Percentiles rank a stretch among this genome's conserved stretches.
These are phyloP conservation scores for Henckelia pumila DNA, from an alignment of 257 asterid genomes.

Conservation along the genomic window DNA sequence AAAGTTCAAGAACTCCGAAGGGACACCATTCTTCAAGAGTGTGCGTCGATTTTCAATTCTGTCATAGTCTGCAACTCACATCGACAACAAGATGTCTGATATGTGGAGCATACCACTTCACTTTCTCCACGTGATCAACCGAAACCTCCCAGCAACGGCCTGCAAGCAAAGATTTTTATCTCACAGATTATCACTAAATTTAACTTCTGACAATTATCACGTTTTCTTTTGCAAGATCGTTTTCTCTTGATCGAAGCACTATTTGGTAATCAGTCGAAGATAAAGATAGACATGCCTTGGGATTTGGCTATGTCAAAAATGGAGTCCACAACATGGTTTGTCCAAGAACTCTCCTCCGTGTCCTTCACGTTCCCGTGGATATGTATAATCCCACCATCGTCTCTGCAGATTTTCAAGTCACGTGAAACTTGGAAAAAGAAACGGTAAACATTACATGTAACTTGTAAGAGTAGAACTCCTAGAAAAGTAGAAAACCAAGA, in stretches of 20 bases:
- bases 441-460: neutral
- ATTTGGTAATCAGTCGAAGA: neutral
- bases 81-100: constrained; percentile 89
- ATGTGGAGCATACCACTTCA: constrained; percentile 96
- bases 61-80: constrained; percentile 51
- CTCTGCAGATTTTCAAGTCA: constrained; percentile 43
- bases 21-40: neutral
- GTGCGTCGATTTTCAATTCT: neutral
- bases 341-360: constrained; percentile 67
- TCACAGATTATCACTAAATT: no score
- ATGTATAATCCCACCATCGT: constrained; percentile 73
- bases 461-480: neutral
- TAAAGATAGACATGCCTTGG: constrained; percentile 44
- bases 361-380: constrained; percentile 89
- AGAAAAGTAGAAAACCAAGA: neutral
- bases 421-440: constrained; percentile 4
- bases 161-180: constrained; percentile 28
- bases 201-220: neutral
- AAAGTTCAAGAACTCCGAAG: neutral
- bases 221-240: neutral
- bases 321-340: constrained; percentile 45
- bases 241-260: neutral
- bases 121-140: constrained; percentile 73
- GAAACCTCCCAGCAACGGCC: constrained; percentile 73
- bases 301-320: constrained; percentile 56